phyloP scores from a whole-genome alignment of 2,329 filamentous ascomycete genomes.

The Myriosclerotinia duriaeana region DNA sequence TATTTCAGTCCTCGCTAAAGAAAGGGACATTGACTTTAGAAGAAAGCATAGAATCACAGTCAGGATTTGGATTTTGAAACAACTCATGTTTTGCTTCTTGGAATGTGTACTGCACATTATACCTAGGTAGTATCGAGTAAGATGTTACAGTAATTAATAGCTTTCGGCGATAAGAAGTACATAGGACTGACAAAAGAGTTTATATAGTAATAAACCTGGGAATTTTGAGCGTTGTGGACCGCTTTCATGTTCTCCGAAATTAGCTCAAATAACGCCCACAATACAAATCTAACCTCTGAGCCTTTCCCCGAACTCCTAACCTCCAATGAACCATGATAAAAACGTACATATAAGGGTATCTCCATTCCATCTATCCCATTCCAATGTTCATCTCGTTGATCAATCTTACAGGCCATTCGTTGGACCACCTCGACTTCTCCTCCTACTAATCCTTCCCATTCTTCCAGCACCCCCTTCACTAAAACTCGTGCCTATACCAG shows the following conservation, averaged over 20 bases:
- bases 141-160: not conserved
- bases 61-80: not conserved
- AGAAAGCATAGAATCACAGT: not conserved
- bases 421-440: conserved; percentile 28
- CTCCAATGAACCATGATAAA: not conserved
- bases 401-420: conserved; percentile 2
- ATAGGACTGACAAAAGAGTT: not conserved
- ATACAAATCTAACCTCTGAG: not conserved
- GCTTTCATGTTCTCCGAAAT: too few relatives aligned
- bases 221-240: not conserved
- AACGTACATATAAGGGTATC: conserved; percentile 7
- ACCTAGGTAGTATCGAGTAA: not conserved
- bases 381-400: not conserved
- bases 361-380: not conserved
- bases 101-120: not conserved
- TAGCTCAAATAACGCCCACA: not conserved
- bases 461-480: conserved; percentile 43
- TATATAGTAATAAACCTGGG: too few relatives aligned
- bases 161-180: not conserved
- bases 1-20: not conserved
- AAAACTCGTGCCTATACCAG: conserved; percentile 56
- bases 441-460: conserved; percentile 30
- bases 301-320: not conserved
- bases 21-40: not conserved
- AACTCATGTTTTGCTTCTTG: not conserved